Evolutionary conservation across 331 rosid genomes (phyloP).

Genomic region (Pyrus hybrid): DNA sequence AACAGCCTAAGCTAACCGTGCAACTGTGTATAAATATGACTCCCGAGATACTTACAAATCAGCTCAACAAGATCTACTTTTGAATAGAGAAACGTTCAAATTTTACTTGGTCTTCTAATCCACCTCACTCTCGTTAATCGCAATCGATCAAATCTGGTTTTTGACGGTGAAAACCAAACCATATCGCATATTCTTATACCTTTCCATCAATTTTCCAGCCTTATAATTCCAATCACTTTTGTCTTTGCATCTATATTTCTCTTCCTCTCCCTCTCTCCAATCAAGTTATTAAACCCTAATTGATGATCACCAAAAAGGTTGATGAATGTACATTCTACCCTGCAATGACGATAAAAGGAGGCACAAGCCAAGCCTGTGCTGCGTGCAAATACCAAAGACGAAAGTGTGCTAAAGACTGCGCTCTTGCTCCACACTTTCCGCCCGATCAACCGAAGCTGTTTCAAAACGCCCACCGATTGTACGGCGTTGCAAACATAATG

Average conservation of each 20-base stretch:
- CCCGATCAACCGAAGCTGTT: conserved; percentile 28
- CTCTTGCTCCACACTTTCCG: conserved; percentile 40
- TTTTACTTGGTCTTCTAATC: conserved; percentile 20
- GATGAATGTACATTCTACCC: background rate
- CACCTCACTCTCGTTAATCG: background rate
- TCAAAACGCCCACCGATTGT: conserved; percentile 40
- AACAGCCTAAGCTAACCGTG: background rate
- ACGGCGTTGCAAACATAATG: conserved; percentile 33
- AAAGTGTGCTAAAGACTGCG: conserved; percentile 31
- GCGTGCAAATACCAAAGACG: conserved; percentile 50
- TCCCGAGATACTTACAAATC: conserved; percentile 1
- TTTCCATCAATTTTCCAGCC: background rate
- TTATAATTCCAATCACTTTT: background rate
- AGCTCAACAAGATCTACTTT: conserved; percentile 11
- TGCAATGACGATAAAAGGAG: conserved; percentile 30
- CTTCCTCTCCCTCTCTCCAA: background rate
- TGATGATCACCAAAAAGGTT: background rate
- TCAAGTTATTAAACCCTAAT: background rate
- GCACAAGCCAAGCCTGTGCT: conserved; percentile 51
- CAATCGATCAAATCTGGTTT: background rate
- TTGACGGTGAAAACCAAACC: background rate
- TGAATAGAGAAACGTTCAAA: conserved; percentile 17
- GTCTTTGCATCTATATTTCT: background rate
- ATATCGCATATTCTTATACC: background rate
- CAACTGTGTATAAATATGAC: background rate